phyloP scores from a whole-genome alignment of 2,329 filamentous ascomycete species.

The Colletotrichum brevisporum region DNA sequence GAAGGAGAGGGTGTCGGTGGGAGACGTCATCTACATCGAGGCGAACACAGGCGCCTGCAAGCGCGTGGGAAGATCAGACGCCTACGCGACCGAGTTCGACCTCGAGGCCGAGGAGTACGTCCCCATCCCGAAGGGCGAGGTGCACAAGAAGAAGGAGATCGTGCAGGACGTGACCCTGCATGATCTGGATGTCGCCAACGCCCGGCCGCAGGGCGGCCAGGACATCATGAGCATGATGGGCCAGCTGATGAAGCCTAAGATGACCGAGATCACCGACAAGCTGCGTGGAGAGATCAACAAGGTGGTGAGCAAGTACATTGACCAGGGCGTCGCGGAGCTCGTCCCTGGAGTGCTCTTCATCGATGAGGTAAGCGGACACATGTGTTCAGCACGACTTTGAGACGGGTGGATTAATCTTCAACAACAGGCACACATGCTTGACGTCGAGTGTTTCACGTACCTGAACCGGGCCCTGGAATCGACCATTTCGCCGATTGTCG shows the following conservation, averaged over 20 bases:
- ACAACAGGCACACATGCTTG: constrained; percentile 94
- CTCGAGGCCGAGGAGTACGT: constrained; percentile 99
- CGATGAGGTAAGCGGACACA: constrained; percentile 79
- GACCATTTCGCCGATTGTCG: constrained; percentile 94
- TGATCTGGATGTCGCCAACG: constrained; percentile 96
- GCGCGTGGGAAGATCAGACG: constrained; percentile 94
- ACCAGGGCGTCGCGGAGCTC: constrained; percentile 96
- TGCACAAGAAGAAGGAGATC: constrained; percentile 99
- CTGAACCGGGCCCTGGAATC: constrained; percentile 98
- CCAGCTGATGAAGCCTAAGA: constrained; percentile 99
- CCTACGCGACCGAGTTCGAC: constrained; percentile 98
- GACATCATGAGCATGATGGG: constrained; percentile 99
- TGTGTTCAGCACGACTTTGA: constrained; percentile 26
- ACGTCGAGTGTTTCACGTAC: constrained; percentile 99
- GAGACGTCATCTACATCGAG: constrained; percentile 99
- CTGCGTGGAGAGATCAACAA: constrained; percentile 97
- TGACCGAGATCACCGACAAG: constrained; percentile 99
- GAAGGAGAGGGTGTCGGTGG: constrained; percentile 95
- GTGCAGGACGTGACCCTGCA: constrained; percentile 98
- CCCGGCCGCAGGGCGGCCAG: constrained; percentile 94
- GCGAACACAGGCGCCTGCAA: constrained; percentile 99
- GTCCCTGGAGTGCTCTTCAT: constrained; percentile 99
- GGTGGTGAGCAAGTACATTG: constrained; percentile 98
- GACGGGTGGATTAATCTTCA: constrained; percentile 38
- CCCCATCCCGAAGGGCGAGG: constrained; percentile 97